Base-by-base conservation (phyloP, 2,329 filamentous ascomycete genomes). In the Thyridium curvatum region DNA sequence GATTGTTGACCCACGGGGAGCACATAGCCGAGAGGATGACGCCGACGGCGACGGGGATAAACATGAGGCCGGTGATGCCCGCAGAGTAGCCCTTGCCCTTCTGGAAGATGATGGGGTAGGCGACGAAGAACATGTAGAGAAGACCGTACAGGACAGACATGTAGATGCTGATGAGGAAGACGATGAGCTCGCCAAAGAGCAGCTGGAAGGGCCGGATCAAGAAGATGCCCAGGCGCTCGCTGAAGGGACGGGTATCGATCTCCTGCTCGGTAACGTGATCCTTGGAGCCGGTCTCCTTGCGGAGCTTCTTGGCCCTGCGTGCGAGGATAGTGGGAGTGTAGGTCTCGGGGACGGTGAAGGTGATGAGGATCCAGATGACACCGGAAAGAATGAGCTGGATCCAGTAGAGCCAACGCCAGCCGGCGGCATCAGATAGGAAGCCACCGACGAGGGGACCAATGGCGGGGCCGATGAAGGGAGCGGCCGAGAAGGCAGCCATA, bases 331-430 rank as follows among this genome's bases (percentile, higher is more conserved):
- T 84, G 0, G 89, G 87, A 0, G 87, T 82, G 57, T 93, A 94
- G 0, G 89, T 95, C 61, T 94, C 89, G 2, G 87, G 86, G 0
- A 94, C 82, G n/a, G 86, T 93, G 61, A 94, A 90, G 21, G 82
- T 83, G 59, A 93, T 89, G 43, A 91, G 57, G 14, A 84, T 43
- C 78, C 84, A 93, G 49, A 83, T 75, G 35, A 82, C 55, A 12
- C 71, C 79, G 18, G 84, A 69, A 12, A 93, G 56, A 52, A 94
- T 94, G 10, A 93, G 68, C 54, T 91, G 86, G 49, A 94, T 77
- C 83, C 85, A 43, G 37, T 47, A 42, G 26, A 44, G 42, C 45
- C 38, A 44, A 43, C 46, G 41, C 47, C 53, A 48, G 56, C 59
- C 45, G n/a, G 37, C 38, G 32, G 42, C 40, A 15, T 52, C 46